Percentiles rank a stretch among this genome's conserved stretches.
Evolutionary conservation across 2,329 filamentous ascomycete genomes (phyloP).

Genomic region (Lithohypha guttulata): DNA sequence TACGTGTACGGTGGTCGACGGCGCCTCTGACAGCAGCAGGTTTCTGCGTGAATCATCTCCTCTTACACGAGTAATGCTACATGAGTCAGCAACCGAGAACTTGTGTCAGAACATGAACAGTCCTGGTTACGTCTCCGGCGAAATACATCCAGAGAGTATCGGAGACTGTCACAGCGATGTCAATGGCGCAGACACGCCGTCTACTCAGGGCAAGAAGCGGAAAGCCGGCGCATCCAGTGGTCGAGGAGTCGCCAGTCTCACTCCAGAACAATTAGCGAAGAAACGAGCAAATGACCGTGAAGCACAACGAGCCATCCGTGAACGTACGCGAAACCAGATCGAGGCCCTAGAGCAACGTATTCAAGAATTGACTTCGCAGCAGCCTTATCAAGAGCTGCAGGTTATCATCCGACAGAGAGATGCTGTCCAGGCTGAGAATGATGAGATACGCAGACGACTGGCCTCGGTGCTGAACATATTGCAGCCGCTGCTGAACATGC

Average conservation of each 20-base stretch:
- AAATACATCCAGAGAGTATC: not conserved
- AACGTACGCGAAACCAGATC: constrained; percentile 71
- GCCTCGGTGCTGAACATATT: constrained; percentile 50
- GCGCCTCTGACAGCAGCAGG: no score
- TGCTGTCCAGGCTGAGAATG: constrained; percentile 65
- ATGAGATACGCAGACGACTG: constrained; percentile 61
- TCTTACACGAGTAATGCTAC: no score
- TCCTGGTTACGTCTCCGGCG: not conserved
- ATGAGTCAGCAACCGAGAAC: no score
- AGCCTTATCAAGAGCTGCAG: constrained; percentile 77
- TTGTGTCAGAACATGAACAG: constrained; percentile 9
- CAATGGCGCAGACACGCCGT: not conserved
- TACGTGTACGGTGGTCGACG: no score
- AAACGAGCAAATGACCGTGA: constrained; percentile 88
- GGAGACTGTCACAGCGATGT: not conserved
- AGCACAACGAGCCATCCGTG: constrained; percentile 72
- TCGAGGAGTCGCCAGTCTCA: constrained; percentile 75
- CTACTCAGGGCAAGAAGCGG: constrained; percentile 26
- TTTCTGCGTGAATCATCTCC: no score
- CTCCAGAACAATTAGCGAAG: constrained; percentile 75
- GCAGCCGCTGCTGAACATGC: constrained; percentile 32
- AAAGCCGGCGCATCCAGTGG: constrained; percentile 36
- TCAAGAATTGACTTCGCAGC: constrained; percentile 63
- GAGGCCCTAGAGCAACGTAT: constrained; percentile 63
- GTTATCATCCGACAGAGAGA: constrained; percentile 65